Percentiles rank a stretch among this genome's conserved stretches.
Evolutionary conservation across 345 rosid genomes (phyloP).

Genomic region (Linum lewisii): DNA sequence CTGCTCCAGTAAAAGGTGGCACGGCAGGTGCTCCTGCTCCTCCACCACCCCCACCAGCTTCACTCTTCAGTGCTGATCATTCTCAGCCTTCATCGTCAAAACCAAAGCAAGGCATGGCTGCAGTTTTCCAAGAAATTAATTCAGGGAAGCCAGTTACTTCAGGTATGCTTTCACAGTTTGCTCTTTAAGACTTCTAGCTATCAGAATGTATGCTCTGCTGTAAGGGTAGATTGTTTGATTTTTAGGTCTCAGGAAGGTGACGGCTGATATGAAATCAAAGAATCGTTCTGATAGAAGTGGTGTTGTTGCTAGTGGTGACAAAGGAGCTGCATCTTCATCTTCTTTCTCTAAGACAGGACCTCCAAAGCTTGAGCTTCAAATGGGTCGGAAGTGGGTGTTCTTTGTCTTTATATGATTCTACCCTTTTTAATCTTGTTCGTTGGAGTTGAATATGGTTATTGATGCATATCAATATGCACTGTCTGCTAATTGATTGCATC

Average conservation of each 20-base stretch:
- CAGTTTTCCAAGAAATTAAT: conserved; percentile 83
- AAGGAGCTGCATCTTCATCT: conserved; percentile 38
- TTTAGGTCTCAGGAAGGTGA: conserved; percentile 79
- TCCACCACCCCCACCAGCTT: conserved; percentile 78
- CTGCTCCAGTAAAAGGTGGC: conserved; percentile 12
- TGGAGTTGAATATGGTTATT: conserved; percentile 7
- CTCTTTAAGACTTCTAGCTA: conserved; percentile 4
- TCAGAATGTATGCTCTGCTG: conserved; percentile 3
- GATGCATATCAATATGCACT: background rate
- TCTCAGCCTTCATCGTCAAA: conserved; percentile 67
- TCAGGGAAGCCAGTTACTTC: conserved; percentile 57
- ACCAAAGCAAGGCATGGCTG: conserved; percentile 84
- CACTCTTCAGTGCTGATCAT: conserved; percentile 60
- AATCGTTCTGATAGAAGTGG: conserved; percentile 65
- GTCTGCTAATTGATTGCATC: conserved; percentile 11
- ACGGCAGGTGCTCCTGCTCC: conserved; percentile 59
- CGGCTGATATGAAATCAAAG: conserved; percentile 91
- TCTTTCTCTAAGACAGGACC: conserved; percentile 55
- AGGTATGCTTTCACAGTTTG: conserved; percentile 29
- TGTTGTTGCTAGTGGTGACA: conserved; percentile 47
- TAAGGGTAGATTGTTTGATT: conserved; percentile 9
- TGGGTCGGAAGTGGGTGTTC: conserved; percentile 88
- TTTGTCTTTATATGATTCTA: conserved; percentile 2
- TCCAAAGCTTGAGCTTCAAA: conserved; percentile 90
- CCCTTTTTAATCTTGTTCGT: conserved; percentile 6